These are phyloP conservation scores for Erythrophleum ivorense DNA, from an alignment of 331 rosid species.

Conservation along the genomic window DNA sequence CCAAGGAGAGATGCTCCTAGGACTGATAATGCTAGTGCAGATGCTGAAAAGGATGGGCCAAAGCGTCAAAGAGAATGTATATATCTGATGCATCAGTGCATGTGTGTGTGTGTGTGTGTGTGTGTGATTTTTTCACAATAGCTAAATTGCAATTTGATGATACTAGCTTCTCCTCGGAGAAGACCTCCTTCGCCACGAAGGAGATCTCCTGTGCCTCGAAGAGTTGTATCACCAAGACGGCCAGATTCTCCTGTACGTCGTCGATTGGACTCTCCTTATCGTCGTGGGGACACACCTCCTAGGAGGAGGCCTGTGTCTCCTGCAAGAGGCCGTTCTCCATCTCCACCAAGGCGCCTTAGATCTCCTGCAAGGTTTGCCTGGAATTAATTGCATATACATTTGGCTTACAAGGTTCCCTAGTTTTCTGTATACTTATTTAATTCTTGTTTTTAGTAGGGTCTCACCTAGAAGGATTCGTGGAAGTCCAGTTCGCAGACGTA, in stretches of 20 bases:
- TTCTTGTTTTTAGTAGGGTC: slow-evolving; percentile 42
- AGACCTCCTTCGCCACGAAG: slow-evolving; percentile 85
- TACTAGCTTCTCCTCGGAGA: slow-evolving; percentile 82
- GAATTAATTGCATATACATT: slow-evolving; percentile 21
- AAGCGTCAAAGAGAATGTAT: slow-evolving; percentile 88
- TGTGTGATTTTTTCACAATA: slow-evolving; percentile 20
- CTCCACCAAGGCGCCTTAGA: slow-evolving; percentile 77
- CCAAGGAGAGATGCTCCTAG: slow-evolving; percentile 79
- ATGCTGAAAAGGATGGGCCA: slow-evolving; percentile 78
- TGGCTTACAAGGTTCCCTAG: slow-evolving; percentile 20
- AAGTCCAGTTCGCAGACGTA: slow-evolving; percentile 88
- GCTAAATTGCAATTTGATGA: slow-evolving; percentile 35
- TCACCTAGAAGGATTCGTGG: slow-evolving; percentile 90
- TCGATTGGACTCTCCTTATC: slow-evolving; percentile 76
- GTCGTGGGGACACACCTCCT: slow-evolving; percentile 87
- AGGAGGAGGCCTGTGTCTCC: slow-evolving; percentile 90
- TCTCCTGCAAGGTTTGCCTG: slow-evolving; percentile 79
- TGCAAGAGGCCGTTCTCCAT: slow-evolving; percentile 82
- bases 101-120: not conserved
- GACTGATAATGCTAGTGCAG: slow-evolving; percentile 68
- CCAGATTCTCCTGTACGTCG: slow-evolving; percentile 81
- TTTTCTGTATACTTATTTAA: not conserved
- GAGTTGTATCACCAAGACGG: slow-evolving; percentile 91
- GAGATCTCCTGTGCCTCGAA: slow-evolving; percentile 85
- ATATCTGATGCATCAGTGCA: slow-evolving; percentile 15